A percentile compares a stretch with the other conserved stretches of the same genome.
Conservation (phyloP, 78 protist genomes). For the Speleostelium caveatum region DNA sequence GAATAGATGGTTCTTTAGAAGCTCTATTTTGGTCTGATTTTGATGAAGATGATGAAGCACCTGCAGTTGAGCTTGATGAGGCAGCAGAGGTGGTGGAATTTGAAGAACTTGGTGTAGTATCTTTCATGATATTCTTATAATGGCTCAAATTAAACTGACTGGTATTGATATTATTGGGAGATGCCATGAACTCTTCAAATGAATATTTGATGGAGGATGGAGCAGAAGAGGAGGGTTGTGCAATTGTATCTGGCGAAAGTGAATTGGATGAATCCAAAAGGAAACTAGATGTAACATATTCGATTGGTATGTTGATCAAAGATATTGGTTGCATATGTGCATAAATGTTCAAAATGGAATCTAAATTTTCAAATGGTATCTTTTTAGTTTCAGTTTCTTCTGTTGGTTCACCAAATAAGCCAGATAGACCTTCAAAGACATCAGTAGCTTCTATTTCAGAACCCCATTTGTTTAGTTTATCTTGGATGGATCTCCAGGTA, state of each 20-base stretch:
- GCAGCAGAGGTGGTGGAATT: too few species aligned
- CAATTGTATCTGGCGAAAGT: neutral
- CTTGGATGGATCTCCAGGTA: slow-evolving; percentile 42
- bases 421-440: neutral
- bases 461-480: slow-evolving; percentile 5
- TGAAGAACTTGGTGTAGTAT: too few species aligned
- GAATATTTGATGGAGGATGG: slow-evolving; percentile 29
- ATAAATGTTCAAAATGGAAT: neutral
- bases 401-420: slow-evolving; percentile 25
- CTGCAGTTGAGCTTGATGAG: neutral
- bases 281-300: neutral
- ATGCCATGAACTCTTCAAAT: slow-evolving; percentile 74
- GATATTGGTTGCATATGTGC: too few species aligned
- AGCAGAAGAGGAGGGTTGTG: neutral
- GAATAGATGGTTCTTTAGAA: too few species aligned
- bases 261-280: neutral
- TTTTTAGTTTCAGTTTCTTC: neutral
- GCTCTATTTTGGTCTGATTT: neutral
- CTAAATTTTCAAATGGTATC: slow-evolving; percentile 24
- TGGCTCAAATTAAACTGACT: slow-evolving; percentile 2
- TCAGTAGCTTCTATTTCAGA: neutral
- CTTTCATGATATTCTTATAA: too few species aligned
- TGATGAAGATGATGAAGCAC: neutral
- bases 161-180: slow-evolving; percentile 38
- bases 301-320: neutral